phyloP scores from a whole-genome alignment of 106 monocot genomes.

The Iris macrosiphon region DNA sequence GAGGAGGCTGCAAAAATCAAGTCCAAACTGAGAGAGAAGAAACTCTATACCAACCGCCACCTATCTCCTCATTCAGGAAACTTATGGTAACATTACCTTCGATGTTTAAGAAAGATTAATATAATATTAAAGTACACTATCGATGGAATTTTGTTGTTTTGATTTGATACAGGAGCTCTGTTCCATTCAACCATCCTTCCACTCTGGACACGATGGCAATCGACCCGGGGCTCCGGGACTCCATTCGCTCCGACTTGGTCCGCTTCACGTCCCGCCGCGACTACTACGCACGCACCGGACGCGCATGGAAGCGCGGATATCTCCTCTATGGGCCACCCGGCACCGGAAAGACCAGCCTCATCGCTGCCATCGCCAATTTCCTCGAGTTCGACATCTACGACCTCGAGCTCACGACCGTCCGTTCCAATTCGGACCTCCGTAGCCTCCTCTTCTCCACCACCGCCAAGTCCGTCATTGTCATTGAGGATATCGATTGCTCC shows the following conservation, averaged over 20 bases:
- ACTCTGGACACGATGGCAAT: too few species aligned
- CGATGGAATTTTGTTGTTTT: too few species aligned
- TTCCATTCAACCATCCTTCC: too few species aligned
- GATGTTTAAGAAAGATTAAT: not conserved
- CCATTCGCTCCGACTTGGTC: conserved; percentile 15
- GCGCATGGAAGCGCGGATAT: conserved; percentile 29
- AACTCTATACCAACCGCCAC: conserved; percentile 4
- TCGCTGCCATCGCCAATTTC: conserved; percentile 43
- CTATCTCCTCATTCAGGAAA: too few species aligned
- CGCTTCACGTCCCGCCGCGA: conserved; percentile 12
- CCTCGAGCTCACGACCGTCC: conserved; percentile 46
- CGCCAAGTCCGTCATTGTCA: conserved; percentile 45
- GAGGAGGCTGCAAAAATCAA: not conserved
- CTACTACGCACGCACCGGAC: conserved; percentile 28
- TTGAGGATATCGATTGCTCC: conserved; percentile 56
- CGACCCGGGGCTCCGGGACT: too few species aligned
- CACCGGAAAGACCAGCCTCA: conserved; percentile 36
- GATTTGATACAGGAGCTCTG: too few species aligned
- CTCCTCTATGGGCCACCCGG: conserved; percentile 30
- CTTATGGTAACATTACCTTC: too few species aligned
- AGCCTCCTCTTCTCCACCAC: conserved; percentile 37
- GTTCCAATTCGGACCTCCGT: conserved; percentile 39
- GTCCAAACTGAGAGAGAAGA: not conserved
- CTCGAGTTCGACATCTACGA: conserved; percentile 45
- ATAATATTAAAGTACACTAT: too few species aligned